Percentiles rank a stretch among this genome's conserved stretches.
These are phyloP conservation scores for Dalbergia cochinchinensis DNA, from an alignment of 306 rosid species.

Conservation along the genomic window DNA sequence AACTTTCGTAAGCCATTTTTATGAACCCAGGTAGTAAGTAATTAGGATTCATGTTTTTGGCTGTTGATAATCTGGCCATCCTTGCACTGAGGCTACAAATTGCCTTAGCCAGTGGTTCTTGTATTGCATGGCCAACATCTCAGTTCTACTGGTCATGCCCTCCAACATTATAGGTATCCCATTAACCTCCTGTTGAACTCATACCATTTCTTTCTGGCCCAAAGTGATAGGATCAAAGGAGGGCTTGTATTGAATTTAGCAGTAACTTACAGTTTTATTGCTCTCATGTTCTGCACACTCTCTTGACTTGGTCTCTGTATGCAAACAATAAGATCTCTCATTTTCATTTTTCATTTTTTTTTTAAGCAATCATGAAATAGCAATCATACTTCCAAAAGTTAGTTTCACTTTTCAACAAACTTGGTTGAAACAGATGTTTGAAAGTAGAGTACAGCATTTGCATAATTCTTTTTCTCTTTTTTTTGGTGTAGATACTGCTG, in stretches of 20 bases:
- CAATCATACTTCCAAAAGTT: too few relatives aligned
- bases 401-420: neutral
- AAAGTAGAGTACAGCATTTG: neutral
- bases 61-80: neutral
- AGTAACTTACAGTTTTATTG: too few relatives aligned
- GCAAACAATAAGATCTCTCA: too few relatives aligned
- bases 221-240: too few relatives aligned
- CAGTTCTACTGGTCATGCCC: neutral
- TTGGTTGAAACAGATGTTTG: neutral
- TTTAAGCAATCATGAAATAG: too few relatives aligned
- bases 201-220: neutral
- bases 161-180: neutral
- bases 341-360: too few relatives aligned
- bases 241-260: too few relatives aligned
- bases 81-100: neutral
- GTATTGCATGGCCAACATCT: too few relatives aligned
- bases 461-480: neutral
- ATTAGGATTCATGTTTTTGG: neutral
- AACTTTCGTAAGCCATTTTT: neutral
- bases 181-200: neutral
- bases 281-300: too few relatives aligned
- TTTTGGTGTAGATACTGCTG: neutral
- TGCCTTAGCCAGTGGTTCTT: neutral
- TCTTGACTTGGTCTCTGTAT: too few relatives aligned
- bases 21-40: neutral